Evolutionary conservation across 768 basidiomycete genomes (phyloP).

Genomic region (Mycena galopus): DNA sequence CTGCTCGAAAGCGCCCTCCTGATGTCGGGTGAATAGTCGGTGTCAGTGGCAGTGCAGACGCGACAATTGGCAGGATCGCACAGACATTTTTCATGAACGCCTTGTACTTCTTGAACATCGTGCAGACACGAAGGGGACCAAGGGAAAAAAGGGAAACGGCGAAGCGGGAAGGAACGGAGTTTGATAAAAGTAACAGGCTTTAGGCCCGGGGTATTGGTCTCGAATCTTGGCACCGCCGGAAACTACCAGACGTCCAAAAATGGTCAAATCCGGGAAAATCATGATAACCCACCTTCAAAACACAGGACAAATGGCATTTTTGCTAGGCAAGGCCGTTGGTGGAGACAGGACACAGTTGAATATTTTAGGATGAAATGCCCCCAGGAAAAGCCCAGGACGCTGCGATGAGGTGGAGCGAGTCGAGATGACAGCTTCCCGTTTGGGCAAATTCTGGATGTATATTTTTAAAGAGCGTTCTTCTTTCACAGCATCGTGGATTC

Average conservation of each 20-base stretch:
- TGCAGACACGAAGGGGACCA: not conserved
- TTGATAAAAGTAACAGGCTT: not conserved
- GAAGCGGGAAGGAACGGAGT: not conserved
- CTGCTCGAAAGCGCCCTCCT: slow-evolving; percentile 33
- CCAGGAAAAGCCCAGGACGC: not conserved
- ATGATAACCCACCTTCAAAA: not conserved
- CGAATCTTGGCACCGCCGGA: not conserved
- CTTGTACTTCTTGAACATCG: slow-evolving; percentile 35
- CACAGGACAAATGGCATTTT: not conserved
- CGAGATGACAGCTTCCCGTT: not conserved
- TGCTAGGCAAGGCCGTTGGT: not conserved
- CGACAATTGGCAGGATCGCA: not conserved
- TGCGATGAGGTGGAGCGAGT: not conserved
- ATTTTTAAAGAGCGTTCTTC: not conserved
- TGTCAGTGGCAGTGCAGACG: not conserved
- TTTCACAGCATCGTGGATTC: not conserved
- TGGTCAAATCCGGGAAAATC: not conserved
- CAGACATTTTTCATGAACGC: slow-evolving; percentile 33
- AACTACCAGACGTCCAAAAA: not conserved
- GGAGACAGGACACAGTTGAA: not conserved
- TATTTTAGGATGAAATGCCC: not conserved
- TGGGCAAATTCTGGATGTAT: not conserved
- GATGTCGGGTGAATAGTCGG: not conserved
- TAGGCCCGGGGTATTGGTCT: not conserved
- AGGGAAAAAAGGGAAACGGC: not conserved